Conservation (phyloP, 495 filamentous ascomycete genomes). For the Penicillium goetzii region DNA sequence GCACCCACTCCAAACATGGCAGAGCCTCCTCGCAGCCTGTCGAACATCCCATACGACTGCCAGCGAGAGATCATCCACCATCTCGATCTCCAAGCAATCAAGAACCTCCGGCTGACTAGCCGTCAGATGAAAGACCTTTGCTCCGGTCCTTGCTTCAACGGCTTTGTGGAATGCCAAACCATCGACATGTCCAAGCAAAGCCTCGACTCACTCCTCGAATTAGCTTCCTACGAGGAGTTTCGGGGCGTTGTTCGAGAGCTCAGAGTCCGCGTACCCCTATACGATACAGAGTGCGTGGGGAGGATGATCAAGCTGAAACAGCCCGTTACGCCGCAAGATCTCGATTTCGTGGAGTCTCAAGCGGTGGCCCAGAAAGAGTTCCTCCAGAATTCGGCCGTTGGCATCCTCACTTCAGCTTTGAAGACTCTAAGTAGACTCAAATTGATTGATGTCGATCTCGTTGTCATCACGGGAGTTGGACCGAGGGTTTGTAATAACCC, state of each 20-base stretch:
- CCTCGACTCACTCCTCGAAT: not conserved
- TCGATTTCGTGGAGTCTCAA: not conserved
- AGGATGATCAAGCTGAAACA: not conserved
- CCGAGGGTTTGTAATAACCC: not conserved
- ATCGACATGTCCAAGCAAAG: not conserved
- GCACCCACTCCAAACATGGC: not conserved
- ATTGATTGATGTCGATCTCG: not conserved
- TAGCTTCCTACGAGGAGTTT: not conserved
- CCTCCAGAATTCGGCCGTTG: not conserved
- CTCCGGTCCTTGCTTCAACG: not conserved
- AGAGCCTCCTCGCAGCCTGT: not conserved
- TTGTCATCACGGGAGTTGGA: not conserved
- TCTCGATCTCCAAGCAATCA: not conserved
- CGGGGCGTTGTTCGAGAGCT: not conserved
- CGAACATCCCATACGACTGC: not conserved
- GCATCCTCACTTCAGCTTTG: not conserved
- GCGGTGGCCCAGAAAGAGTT: not conserved
- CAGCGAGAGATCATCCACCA: not conserved
- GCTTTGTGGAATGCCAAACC: not conserved
- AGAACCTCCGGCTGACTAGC: not conserved
- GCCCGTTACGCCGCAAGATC: not conserved
- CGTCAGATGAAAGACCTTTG: not conserved
- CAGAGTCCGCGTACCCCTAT: not conserved
- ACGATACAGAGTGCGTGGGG: not conserved
- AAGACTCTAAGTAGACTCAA: not conserved